phyloP scores from a whole-genome alignment of 345 rosid genomes.

The Anastatica hierochuntica region DNA sequence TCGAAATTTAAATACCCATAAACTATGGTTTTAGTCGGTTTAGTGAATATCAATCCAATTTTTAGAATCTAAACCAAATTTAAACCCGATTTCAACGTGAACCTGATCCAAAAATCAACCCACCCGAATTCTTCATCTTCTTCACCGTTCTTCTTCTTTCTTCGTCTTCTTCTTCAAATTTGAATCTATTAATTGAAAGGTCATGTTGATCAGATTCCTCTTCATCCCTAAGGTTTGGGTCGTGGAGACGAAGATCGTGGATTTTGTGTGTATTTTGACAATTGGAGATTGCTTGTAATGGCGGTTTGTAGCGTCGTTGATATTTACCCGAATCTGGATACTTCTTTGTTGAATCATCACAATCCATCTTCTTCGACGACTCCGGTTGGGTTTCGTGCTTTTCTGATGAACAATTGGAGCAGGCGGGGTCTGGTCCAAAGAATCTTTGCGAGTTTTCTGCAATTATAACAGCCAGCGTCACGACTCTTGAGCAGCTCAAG shows the following conservation, averaged over 20 bases:
- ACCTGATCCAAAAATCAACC: too few relatives aligned
- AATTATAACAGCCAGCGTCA: constrained; percentile 30
- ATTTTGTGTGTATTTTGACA: neutral
- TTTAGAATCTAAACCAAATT: too few relatives aligned
- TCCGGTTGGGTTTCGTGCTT: constrained; percentile 16
- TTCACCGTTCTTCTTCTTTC: too few relatives aligned
- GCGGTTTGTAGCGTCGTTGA: constrained; percentile 32
- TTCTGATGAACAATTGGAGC: constrained; percentile 22
- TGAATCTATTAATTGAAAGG: too few relatives aligned
- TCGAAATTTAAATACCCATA: too few relatives aligned
- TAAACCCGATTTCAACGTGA: too few relatives aligned
- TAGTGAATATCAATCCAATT: too few relatives aligned
- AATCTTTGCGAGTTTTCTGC: constrained; percentile 34
- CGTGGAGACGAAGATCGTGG: constrained; percentile 8
- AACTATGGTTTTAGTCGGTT: too few relatives aligned
- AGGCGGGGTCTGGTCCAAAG: constrained; percentile 22
- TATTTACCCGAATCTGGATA: constrained; percentile 27
- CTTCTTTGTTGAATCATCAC: constrained; percentile 18
- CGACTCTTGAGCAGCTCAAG: constrained; percentile 62
- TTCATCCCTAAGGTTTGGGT: constrained; percentile 8
- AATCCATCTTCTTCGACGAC: constrained; percentile 8
- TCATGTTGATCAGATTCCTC: too few relatives aligned
- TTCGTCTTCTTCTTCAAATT: too few relatives aligned
- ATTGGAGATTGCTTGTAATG: constrained; percentile 11
- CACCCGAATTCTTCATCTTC: too few relatives aligned